Base-by-base conservation (phyloP, 805 yeast genomes). In the Debaryomyces hansenii region DNA sequence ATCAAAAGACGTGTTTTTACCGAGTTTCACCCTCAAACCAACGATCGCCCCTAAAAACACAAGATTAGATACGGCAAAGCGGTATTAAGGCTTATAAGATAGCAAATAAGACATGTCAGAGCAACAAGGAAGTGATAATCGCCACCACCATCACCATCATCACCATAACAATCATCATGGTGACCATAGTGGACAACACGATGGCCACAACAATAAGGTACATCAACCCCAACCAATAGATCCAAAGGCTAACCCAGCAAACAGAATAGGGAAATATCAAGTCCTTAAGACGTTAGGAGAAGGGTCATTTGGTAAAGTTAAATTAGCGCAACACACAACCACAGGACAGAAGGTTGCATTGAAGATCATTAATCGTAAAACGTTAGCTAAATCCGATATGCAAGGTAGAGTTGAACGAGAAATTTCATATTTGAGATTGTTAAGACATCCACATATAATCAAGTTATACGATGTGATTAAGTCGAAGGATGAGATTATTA, bases 231-330 rank as follows among this genome's bases (percentile, higher is more conserved):
- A 31, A n/a, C 37, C 42, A 16, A 29, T 29, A 27, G 53, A 40
- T 24, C 42, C 43, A 10, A 56, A 53, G 36, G 62, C 52, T 5
- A 64, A 62, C 40, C 69, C 74, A 7, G 71, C 70, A 41, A 64
- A 64, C 47, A 59, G 91, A 47, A 89, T 94, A 42, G 99, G 98
- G 15, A 86, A 92, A 55, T 91, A 92, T 69, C 97, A 91, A 64
- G 85, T 91, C 44, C 87, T 91, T 56, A 88, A 90, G 64, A 90
- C 96, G 3, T 73, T 91, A 18, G 98, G 98, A 32, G 97, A 91
- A 63, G 98, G 98, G 20, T 90, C 97, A 0, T 91, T 91, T 63
- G 98, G 98, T 58, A 92, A 92, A 63, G 98, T 91, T 53, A 91
- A 91, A 63, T 74, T 91, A 57, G 96, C 96, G 15, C 87, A 85